Base-by-base conservation (phyloP, 257 asterid species). In the Lycium barbarum region DNA sequence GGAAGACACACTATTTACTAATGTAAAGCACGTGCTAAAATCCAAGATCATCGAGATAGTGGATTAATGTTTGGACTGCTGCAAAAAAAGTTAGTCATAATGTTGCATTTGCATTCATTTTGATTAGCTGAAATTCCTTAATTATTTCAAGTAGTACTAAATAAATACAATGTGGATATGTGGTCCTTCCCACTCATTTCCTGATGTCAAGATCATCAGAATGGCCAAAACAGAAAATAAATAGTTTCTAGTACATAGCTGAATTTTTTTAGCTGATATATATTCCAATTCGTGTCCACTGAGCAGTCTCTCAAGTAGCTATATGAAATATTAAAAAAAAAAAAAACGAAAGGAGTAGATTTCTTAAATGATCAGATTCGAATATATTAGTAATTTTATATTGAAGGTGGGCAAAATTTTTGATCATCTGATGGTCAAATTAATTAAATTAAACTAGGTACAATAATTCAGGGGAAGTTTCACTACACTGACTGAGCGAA, bases 181-280 rank as follows among this genome's bases (percentile, higher is more conserved):
- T 88, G 90, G 89, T 86, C 90, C 90, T 65, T 51, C 70, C 90
- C 85, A 58, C 81, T 22, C 49, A 62, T 33, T 40, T 15, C 61
- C 33, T 26, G 33, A 26, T 26, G 33, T 26, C 33, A 26, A 26
- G 33, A 26, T 38, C 10, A 40, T 26, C 85, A 65, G 40, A 53
- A 40, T 62, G 36, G 54, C 68, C 36, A 65, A 67, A 86, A 14
- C 40, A 43, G 35, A 76, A 80, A 79, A 85, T 14, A 85, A 38
- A 26, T 85, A 13, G 53, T 55, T n/a, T 53, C 57, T 13, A 12
- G 82, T 76, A 51, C 43, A 66, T 13, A 22, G n/a, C 59, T 43
- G 18, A 14, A 49, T 26, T 15, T 59, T 10, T 7, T 76, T 76
- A 76, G 26, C 26, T 76, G 45, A 51, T 13, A 40, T 68, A 68